Evolutionary conservation across 768 basidiomycete species (phyloP), one percentile per base, ranked within the genome.

Genomic region (Dentipellis fragilis): DNA sequence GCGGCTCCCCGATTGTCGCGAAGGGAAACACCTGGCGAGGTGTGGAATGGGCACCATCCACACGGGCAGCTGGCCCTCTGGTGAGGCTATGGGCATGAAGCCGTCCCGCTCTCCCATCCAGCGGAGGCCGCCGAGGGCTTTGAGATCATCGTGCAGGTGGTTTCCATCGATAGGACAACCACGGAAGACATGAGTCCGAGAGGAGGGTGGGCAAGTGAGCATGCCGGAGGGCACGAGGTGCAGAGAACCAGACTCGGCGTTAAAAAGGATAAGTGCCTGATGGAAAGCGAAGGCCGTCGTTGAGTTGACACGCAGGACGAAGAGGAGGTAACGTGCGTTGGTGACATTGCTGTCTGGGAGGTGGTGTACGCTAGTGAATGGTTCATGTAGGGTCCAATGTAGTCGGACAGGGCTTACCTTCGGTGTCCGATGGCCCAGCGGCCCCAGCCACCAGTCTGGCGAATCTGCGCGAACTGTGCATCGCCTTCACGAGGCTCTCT

Each of bases 391-490:
- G n/a, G n/a, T 17, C 8, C 14, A 17, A 19, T 1, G 14, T 16
- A 19, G 14, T 29, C 29, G 29, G 1, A 42, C 11, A 45, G 57
- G 51, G 54, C 56, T 50, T 7, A 66, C 48, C 57, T 59, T 55
- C 29, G 61, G 45, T n/a, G 47, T 46, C 37, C 65, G 63, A 51
- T 73, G 68, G 40, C 71, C 62, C 38, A 76, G 58, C 54, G 74
- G 58, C 36, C 72, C 51, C 42, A 73, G 17, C 34, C 62, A 56
- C 50, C 59, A 60, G 48, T 64, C 55, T 54, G 68, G 58, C 23
- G 59, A 17, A 60, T 35, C 10, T 53, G 35, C 39, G 38, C 48
- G 56, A 56, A 55, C 48, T 45, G 42, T 9, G 19, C n/a, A 45
- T 45, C 19, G 6, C 42, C 42, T 7, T 19, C 42, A 1, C n/a